phyloP scores from a whole-genome alignment of 2,329 filamentous ascomycete genomes.

The Aaosphaeria arxii region DNA sequence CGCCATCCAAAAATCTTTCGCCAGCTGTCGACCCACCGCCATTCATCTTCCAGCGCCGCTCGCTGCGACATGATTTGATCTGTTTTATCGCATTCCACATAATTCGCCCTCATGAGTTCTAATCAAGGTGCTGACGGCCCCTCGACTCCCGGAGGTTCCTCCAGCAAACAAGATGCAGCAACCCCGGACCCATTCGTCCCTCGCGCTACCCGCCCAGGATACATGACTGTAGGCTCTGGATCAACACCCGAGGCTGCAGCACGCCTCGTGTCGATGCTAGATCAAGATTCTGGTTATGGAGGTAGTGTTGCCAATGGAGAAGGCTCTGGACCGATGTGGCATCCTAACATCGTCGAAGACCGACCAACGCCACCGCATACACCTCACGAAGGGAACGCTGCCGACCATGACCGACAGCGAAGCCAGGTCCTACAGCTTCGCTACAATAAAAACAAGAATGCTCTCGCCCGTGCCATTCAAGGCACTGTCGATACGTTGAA shows the following conservation, averaged over 20 bases:
- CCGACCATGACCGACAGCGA: slow-evolving; percentile 63
- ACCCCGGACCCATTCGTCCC: slow-evolving; percentile 21
- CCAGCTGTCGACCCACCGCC: slow-evolving; percentile 7
- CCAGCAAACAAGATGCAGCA: slow-evolving; percentile 20
- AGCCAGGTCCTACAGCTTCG: slow-evolving; percentile 88
- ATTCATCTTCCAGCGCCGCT: slow-evolving; percentile 1
- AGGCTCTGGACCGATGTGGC: slow-evolving; percentile 52
- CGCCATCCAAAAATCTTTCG: slow-evolving; percentile 1
- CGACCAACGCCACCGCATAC: slow-evolving; percentile 57
- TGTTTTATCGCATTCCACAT: slow-evolving; percentile 11
- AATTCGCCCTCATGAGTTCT: slow-evolving; percentile 2
- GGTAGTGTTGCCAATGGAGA: slow-evolving; percentile 69
- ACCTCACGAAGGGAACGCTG: slow-evolving; percentile 48
- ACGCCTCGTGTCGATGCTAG: slow-evolving; percentile 75
- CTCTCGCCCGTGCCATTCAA: slow-evolving; percentile 83
- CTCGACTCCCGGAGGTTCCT: slow-evolving; percentile 23
- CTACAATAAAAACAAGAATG: slow-evolving; percentile 88
- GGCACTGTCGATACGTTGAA: slow-evolving; percentile 80
- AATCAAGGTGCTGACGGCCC: slow-evolving; percentile 15
- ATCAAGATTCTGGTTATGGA: slow-evolving; percentile 89
- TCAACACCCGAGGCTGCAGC: slow-evolving; percentile 78
- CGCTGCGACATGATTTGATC: slow-evolving; percentile 27
- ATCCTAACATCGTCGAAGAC: slow-evolving; percentile 56
- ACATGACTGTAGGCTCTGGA: slow-evolving; percentile 85
- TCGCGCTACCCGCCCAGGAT: slow-evolving; percentile 54